Evolutionary conservation across 306 rosid genomes (phyloP).

Genomic region (Urtica urens): DNA sequence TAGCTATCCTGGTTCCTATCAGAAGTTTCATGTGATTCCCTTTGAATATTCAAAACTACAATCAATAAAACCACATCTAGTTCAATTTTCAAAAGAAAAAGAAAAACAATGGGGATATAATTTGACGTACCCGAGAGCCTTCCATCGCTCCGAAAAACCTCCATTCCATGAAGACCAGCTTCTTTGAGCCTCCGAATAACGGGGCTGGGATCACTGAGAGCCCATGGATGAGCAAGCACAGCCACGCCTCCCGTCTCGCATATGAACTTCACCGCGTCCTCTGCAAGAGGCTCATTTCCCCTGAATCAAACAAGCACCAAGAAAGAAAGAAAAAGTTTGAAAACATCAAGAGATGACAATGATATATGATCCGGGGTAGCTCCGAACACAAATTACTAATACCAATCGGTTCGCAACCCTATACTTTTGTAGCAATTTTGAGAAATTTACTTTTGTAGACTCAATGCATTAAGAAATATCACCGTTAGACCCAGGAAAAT

Average conservation of each 20-base stretch:
- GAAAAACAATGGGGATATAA: neutral
- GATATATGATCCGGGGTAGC: too few relatives aligned
- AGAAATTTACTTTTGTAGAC: too few relatives aligned
- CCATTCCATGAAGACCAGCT: constrained; percentile 97
- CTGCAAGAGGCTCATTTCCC: constrained; percentile 83
- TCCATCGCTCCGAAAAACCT: constrained; percentile 88
- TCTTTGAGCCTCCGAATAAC: constrained; percentile 62
- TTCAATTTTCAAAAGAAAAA: neutral
- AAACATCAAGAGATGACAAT: neutral
- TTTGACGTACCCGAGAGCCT: constrained; percentile 54
- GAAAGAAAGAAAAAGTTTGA: too few relatives aligned
- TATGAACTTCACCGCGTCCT: constrained; percentile 68
- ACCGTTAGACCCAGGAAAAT: too few relatives aligned
- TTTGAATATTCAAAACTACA: neutral
- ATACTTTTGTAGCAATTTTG: too few relatives aligned
- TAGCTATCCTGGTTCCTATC: too few relatives aligned
- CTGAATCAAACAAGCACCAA: constrained; percentile 40
- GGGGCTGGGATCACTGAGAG: constrained; percentile 60
- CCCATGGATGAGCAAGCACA: constrained; percentile 98
- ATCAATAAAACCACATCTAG: neutral
- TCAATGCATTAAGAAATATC: too few relatives aligned
- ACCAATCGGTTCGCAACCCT: too few relatives aligned
- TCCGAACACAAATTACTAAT: too few relatives aligned
- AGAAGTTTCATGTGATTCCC: too few relatives aligned
- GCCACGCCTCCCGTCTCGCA: constrained; percentile 83